Evolutionary conservation across 805 yeast species (phyloP), one percentile per base, ranked within the genome.

Genomic region (Lipomyces yamadae): DNA sequence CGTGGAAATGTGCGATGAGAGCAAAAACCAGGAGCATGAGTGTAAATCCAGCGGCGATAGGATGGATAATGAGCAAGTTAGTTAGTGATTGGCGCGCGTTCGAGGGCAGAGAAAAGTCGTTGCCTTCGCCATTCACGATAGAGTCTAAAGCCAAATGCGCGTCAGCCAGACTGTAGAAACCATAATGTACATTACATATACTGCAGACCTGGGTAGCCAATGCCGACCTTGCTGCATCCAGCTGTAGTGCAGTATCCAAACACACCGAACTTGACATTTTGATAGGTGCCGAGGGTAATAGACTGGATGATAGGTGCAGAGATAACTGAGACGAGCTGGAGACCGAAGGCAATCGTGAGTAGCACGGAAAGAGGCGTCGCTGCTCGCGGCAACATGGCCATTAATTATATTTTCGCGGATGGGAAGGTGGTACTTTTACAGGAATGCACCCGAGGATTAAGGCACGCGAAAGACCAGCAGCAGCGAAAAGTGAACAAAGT

Each of bases 1-100:
- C 63, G 24, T 78, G 78, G 69, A 80, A 75, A 61, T 83, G 81
- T 2, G 86, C 76, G 18, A 80, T 57, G 3, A 83, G 15, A 0
- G 84, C 75, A 65, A 82, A 70, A 1, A 82, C 10, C 60, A 86
- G 75, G 59, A 86, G 76, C 3, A 86, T 72, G 10, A 81, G 74
- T 0, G 89, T 83, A 73, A 86, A 81, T 0, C 84, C 87, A 0
- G 86, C 80, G 0, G 91, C 84, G 3, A 89, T 82, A 0, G 89
- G 87, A 75, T 89, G 95, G 3, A 88, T 90, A 39, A 89, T 81
- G 52, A 90, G 77, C 64, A 89, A 78, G 68, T 82, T 84, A 2
- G 92, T 84, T 7, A 89, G 82, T 1, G 86, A 80, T 63, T 80
- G 83, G 69, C 89, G 80, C 0, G 90, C 86, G 62, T 82, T 81